Conservation (phyloP, 148 eudicot species). For the Heliamphora exappendiculata region DNA sequence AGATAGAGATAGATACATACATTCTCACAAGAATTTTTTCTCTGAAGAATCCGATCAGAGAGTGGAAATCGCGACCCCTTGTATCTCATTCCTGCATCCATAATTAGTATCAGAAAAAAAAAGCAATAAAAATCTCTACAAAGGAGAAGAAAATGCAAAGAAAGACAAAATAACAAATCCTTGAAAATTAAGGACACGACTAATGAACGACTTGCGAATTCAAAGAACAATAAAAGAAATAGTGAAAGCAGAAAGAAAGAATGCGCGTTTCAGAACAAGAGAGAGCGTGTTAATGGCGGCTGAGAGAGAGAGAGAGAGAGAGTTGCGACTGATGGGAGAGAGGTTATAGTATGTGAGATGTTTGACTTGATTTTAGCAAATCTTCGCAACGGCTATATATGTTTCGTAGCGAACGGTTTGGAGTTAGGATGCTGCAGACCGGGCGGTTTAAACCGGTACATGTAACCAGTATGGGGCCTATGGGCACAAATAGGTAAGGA, state of each 20-base stretch:
- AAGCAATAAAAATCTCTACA: not conserved
- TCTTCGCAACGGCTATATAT: not conserved
- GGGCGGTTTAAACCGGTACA: not conserved
- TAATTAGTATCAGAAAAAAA: not conserved
- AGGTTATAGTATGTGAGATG: not conserved
- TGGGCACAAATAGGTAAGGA: not conserved
- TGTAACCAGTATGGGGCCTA: not conserved
- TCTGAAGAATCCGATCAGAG: not conserved
- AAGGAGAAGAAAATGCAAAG: not conserved
- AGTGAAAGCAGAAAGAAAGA: not conserved
- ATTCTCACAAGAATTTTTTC: slow-evolving; percentile 7
- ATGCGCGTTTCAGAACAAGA: not conserved
- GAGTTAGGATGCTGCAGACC: not conserved
- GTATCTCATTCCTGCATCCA: slow-evolving; percentile 1
- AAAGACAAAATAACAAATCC: not conserved
- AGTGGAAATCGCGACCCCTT: slow-evolving; percentile 9
- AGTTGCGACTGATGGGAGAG: not conserved
- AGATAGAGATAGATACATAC: not conserved
- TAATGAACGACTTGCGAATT: not conserved
- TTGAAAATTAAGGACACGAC: not conserved
- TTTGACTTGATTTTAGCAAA: too few species aligned
- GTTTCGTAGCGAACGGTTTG: not conserved
- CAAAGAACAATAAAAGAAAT: not conserved
- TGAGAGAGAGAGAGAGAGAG: not conserved
- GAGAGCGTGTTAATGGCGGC: too few species aligned